Percentiles rank a stretch among this genome's conserved stretches.
These are phyloP conservation scores for Lactarius sp. DNA, from an alignment of 768 basidiomycete species.

Conservation along the genomic window DNA sequence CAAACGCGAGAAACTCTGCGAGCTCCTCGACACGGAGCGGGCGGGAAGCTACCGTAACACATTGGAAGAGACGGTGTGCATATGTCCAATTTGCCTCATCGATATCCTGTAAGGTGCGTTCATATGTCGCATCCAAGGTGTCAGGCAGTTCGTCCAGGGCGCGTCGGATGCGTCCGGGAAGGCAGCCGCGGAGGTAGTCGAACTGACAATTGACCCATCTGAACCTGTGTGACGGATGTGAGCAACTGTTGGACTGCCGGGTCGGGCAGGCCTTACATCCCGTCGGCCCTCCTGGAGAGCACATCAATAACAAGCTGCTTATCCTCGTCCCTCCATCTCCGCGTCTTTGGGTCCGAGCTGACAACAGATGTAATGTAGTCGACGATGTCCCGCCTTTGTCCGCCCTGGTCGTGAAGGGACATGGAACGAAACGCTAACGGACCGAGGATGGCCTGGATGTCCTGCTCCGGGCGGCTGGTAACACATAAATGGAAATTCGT, in stretches of 20 bases:
- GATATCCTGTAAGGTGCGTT: not conserved
- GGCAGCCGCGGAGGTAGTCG: not conserved
- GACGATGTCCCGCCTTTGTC: not conserved
- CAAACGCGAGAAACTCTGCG: no score
- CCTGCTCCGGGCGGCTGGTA: conserved; percentile 6
- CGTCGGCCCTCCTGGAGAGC: conserved; percentile 3
- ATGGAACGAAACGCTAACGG: not conserved
- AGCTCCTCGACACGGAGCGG: no score
- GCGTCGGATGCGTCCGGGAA: not conserved
- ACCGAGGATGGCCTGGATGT: not conserved
- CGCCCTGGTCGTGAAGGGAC: not conserved
- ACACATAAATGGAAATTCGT: not conserved
- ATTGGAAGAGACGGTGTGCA: no score
- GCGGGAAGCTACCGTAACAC: no score
- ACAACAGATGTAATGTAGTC: not conserved
- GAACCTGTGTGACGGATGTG: not conserved
- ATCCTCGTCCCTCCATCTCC: not conserved
- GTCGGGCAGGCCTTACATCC: not conserved
- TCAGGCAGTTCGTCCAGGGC: not conserved
- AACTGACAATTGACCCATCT: conserved; percentile 9
- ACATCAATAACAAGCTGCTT: not conserved
- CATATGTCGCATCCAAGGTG: conserved; percentile 10
- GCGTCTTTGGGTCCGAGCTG: not conserved
- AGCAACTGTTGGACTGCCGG: not conserved
- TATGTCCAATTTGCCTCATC: no score